Evolutionary conservation across 805 yeast species (phyloP), one percentile per base, ranked within the genome.

Genomic region (Pichia scutulata): DNA sequence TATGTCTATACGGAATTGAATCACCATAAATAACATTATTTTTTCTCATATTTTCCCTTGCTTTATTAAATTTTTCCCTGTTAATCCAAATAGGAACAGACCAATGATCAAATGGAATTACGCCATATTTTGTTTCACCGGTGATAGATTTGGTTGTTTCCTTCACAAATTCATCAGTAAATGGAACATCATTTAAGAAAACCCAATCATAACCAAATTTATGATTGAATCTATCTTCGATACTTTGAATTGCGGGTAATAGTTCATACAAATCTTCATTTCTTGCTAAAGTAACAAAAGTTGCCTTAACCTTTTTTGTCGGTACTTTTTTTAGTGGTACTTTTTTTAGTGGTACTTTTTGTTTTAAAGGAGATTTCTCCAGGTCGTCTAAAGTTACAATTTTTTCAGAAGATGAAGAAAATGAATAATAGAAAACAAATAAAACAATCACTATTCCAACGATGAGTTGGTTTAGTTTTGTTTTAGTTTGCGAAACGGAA

Each of bases 181-280:
- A 92, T 43, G 76, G 82, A 49, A 80, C 87, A 64, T 92, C 96
- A 67, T 90, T 92, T 57, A 92, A 73, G 66, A 92, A 92, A 28
- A 89, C 92, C 97, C 97, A 92, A 58, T 93, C 97, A 64, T 92
- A 92, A 54, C 86, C 75, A 70, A 71, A 89, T 50, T 85, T 76
- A 19, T 70, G 64, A 71, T 92, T 92, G 74, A 92, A 92, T 55
- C 97, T 74, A 67, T 89, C 97, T 69, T 92, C 97, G 46, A 90
- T 78, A 43, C 82, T 77, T 64, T 86, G 75, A 54, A 86, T 84
- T 10, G 93, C 79, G 36, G 71, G 75, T 41, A 80, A 68, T 46
- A 87, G 66, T 22, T 75, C 74, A 68, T 76, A 73, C 49, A 86
- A 64, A 62, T 86, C 95, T 22, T 70, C 60, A 64, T 86, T 86